phyloP scores from a whole-genome alignment of 495 filamentous ascomycete species.

The Thozetella sp. region DNA sequence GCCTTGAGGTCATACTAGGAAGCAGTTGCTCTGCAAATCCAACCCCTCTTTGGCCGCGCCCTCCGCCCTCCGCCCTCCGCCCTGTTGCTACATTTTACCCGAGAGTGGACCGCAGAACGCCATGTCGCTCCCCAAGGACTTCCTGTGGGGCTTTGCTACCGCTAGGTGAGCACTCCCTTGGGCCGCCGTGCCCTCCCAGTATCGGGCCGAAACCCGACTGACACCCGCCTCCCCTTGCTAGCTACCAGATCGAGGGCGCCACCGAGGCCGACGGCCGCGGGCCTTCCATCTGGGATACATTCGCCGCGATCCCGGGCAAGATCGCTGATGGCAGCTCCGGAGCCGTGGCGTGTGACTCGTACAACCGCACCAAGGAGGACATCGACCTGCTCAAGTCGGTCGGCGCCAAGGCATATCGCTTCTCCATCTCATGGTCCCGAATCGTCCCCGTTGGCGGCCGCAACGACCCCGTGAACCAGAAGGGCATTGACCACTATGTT shows the following conservation, averaged over 20 bases:
- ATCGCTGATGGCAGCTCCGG: conserved; percentile 72
- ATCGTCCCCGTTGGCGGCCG: conserved; percentile 69
- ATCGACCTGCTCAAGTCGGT: conserved; percentile 70
- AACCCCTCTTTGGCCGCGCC: background rate
- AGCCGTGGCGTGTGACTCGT: conserved; percentile 75
- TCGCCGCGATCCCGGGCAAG: conserved; percentile 73
- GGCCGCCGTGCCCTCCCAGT: background rate
- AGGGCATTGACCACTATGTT: conserved; percentile 60
- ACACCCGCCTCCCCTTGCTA: conserved; percentile 19
- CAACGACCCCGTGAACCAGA: conserved; percentile 62
- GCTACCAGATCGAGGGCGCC: conserved; percentile 79
- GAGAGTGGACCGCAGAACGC: conserved; percentile 5
- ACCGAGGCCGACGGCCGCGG: conserved; percentile 67
- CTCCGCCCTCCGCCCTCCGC: background rate
- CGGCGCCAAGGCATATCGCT: conserved; percentile 68
- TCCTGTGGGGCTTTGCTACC: conserved; percentile 83
- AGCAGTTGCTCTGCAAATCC: background rate
- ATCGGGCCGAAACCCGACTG: background rate
- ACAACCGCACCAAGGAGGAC: conserved; percentile 72
- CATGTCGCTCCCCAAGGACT: conserved; percentile 69
- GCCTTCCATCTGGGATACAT: conserved; percentile 78
- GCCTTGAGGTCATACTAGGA: no score
- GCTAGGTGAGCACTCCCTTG: conserved; percentile 58
- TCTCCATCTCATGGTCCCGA: conserved; percentile 76
- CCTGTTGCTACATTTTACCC: no score